A percentile compares a stretch with the other conserved stretches of the same genome.
These are phyloP conservation scores for Debaryomyces coudertii DNA, from an alignment of 1,139 yeast genomes.

Conservation along the genomic window DNA sequence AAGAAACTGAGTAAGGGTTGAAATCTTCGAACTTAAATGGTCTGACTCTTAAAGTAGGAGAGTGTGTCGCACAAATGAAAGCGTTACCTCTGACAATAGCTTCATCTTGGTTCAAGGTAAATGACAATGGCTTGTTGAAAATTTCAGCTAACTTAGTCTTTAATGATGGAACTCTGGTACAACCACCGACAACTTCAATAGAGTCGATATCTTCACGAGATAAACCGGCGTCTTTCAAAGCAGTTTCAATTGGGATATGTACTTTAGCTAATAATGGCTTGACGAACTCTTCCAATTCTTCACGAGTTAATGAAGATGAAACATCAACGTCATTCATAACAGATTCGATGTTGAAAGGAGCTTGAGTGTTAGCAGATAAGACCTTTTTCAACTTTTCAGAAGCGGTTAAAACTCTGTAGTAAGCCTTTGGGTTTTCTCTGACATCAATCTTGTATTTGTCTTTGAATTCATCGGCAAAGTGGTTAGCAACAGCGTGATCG, in stretches of 20 bases:
- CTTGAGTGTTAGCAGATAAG: conserved; percentile 91
- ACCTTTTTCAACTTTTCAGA: conserved; percentile 95
- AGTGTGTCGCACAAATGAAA: conserved; percentile 97
- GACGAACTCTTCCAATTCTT: conserved; percentile 88
- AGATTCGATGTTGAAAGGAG: conserved; percentile 94
- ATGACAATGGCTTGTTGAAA: conserved; percentile 85
- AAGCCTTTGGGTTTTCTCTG: conserved; percentile 89
- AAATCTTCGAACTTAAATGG: conserved; percentile 98
- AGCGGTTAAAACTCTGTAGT: conserved; percentile 87
- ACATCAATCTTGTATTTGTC: conserved; percentile 92
- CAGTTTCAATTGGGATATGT: conserved; percentile 75
- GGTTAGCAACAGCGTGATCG: conserved; percentile 90
- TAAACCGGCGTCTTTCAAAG: conserved; percentile 80
- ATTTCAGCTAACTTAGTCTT: conserved; percentile 79
- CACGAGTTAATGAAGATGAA: conserved; percentile 86
- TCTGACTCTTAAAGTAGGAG: conserved; percentile 97
- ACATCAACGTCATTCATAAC: conserved; percentile 98
- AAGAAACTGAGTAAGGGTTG: conserved; percentile 90
- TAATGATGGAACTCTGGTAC: conserved; percentile 94
- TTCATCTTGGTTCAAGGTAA: conserved; percentile 98
- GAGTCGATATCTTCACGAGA: conserved; percentile 77
- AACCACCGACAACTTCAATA: conserved; percentile 96
- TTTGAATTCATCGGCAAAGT: conserved; percentile 91
- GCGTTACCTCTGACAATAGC: conserved; percentile 99
- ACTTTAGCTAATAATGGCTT: conserved; percentile 79